phyloP scores from a whole-genome alignment of 2,329 filamentous ascomycete genomes.

The Xylaria sp. region DNA sequence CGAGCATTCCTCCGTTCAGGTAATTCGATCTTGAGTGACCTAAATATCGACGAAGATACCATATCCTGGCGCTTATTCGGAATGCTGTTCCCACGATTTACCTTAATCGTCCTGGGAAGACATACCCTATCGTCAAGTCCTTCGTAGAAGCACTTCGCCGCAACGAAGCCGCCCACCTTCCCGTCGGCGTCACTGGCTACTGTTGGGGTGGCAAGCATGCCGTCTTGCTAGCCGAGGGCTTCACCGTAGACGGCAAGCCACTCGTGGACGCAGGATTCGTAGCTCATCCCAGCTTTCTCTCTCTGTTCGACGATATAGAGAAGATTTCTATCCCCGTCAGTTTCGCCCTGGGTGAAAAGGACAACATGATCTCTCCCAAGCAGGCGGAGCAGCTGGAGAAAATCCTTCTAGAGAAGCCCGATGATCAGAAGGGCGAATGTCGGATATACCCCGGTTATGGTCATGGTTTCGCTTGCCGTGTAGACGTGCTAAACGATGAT shows the following conservation, averaged over 20 bases:
- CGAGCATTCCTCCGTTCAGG: no score
- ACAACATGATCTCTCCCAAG: conserved; percentile 53
- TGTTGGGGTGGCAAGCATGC: conserved; percentile 72
- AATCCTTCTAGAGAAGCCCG: conserved; percentile 52
- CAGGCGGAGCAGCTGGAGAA: conserved; percentile 51
- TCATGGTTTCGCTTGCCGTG: conserved; percentile 56
- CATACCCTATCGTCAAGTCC: conserved; percentile 51
- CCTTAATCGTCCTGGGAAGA: conserved; percentile 48
- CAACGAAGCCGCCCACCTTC: conserved; percentile 46
- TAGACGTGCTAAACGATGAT: conserved; percentile 42
- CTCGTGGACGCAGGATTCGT: conserved; percentile 65
- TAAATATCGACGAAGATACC: conserved; percentile 28
- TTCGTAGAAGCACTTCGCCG: conserved; percentile 54
- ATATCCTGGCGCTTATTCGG: conserved; percentile 42
- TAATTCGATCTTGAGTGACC: neutral
- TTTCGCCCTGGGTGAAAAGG: conserved; percentile 59
- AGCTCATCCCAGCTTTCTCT: conserved; percentile 63
- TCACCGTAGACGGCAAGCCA: conserved; percentile 45
- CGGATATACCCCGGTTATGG: conserved; percentile 53
- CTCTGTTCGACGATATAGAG: conserved; percentile 60
- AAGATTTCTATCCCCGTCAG: conserved; percentile 58
- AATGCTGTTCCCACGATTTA: conserved; percentile 51
- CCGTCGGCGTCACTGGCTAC: conserved; percentile 67
- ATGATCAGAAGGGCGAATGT: conserved; percentile 52
- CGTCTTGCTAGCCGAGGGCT: conserved; percentile 58